Evolutionary conservation across 2,329 filamentous ascomycete species (phyloP), one percentile per base, ranked within the genome.

Genomic region (Fusarium austroafricanum): DNA sequence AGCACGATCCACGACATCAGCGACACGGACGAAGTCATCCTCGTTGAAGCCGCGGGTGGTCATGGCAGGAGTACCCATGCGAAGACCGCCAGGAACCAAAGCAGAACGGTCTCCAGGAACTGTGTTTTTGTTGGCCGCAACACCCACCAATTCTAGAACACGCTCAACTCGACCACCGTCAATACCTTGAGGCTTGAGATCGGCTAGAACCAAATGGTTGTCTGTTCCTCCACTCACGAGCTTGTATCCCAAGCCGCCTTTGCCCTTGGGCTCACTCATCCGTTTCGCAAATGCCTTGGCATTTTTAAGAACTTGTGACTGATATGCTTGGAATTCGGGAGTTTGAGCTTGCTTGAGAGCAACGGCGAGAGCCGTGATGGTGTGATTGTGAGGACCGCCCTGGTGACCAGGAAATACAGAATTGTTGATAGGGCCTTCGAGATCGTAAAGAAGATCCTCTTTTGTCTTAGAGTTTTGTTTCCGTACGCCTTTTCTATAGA

Each of bases 111-210:
- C 96, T 42, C 95, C 96, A 2, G 96, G 96, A 0, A 97, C 95
- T 10, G 96, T 97, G 83, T 99, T 99, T 87, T 99, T 99, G 86
- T 99, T 99, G 78, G 92, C 92, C n/a, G 96, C 96, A 52, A 98
- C 95, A 73, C 95, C 95, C 70, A 96, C 93, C 45, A 97, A 88
- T 79, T 97, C 94, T 23, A 97, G 87, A 17, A 97, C 90, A 45
- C 93, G 90, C 83, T 97, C 94, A 15, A 97, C 93, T 53, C 94
- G 90, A 23, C 92, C 91, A 71, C 94, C 94, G 76, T 99, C 96
- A 64, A 99, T 89, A 59, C 86, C 86, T 77, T 96, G 92, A 37
- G 92, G 89, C 83, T 97, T 97, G 50, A 99, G 87, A 79, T 99
- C 96, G 47, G 96, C 85, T 18, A 99, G 87, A 12, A 99, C 92